Evolutionary conservation across 2,329 filamentous ascomycete genomes (phyloP).

Genomic region (Colletotrichum lupini): DNA sequence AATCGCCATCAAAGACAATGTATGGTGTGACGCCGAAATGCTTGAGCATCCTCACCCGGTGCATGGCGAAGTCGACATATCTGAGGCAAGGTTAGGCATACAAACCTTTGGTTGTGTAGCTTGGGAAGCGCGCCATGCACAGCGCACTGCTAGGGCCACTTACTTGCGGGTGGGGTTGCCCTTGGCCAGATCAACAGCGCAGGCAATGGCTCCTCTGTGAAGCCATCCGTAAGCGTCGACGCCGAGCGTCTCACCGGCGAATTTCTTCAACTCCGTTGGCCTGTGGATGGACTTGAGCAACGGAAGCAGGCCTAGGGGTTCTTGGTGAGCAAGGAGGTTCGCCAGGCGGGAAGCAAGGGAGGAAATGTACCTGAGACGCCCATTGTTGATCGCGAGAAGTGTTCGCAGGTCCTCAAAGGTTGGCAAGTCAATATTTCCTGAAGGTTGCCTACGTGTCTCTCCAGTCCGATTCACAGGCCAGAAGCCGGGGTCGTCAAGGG

Average conservation of each 20-base stretch:
- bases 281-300: conserved; percentile 97
- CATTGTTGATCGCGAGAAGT: conserved; percentile 31
- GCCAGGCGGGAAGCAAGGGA: conserved; percentile 19
- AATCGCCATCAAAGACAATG: conserved; percentile 95
- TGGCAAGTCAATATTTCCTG: not conserved
- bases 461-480: conserved; percentile 23
- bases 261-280: conserved; percentile 87
- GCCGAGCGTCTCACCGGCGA: conserved; percentile 87
- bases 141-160: conserved; percentile 42
- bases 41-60: conserved; percentile 91
- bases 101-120: not conserved
- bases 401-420: conserved; percentile 13
- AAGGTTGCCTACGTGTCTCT: not conserved
- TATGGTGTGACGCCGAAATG: conserved; percentile 96
- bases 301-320: conserved; percentile 79
- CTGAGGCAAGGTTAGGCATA: conserved; percentile 54
- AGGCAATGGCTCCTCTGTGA: conserved; percentile 90
- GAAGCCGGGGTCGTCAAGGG: conserved; percentile 5
- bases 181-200: conserved; percentile 89
- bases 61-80: conserved; percentile 90
- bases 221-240: conserved; percentile 99
- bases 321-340: conserved; percentile 20
- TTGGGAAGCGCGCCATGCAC: not conserved
- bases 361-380: conserved; percentile 36
- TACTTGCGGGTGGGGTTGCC: conserved; percentile 90